Percentiles rank a stretch among this genome's conserved stretches.
These are phyloP conservation scores for Cladophialophora immunda DNA, from an alignment of 2,329 filamentous ascomycete genomes.

Conservation along the genomic window DNA sequence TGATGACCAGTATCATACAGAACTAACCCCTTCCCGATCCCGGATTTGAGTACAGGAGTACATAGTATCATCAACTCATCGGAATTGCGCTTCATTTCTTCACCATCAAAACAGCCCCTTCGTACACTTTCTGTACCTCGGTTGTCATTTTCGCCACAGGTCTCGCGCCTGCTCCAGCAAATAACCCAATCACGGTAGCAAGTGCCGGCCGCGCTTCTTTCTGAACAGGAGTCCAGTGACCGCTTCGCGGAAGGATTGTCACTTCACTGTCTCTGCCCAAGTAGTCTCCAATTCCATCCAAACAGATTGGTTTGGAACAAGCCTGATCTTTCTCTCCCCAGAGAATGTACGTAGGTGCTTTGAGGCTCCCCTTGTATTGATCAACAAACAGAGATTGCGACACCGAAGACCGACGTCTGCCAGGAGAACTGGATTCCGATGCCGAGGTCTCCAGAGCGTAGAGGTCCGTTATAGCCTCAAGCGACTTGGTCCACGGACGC, in stretches of 20 bases:
- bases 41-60: constrained; percentile 8
- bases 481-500: constrained; percentile 60
- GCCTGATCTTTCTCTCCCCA: constrained; percentile 63
- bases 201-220: constrained; percentile 53
- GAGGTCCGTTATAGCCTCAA: constrained; percentile 59
- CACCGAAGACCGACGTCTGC: constrained; percentile 37
- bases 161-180: constrained; percentile 29
- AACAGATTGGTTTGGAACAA: constrained; percentile 57
- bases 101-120: constrained; percentile 34
- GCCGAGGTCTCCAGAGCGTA: constrained; percentile 51
- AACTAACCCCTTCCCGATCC: not conserved
- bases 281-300: constrained; percentile 64
- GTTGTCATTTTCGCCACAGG: constrained; percentile 35
- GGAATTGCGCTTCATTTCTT: constrained; percentile 36
- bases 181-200: constrained; percentile 43
- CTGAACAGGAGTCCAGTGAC: constrained; percentile 65
- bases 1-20: not conserved
- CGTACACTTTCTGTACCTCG: constrained; percentile 38
- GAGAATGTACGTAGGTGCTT: constrained; percentile 62
- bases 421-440: constrained; percentile 35
- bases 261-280: constrained; percentile 60
- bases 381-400: constrained; percentile 52
- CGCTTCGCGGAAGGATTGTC: constrained; percentile 57
- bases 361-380: constrained; percentile 56
- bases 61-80: constrained; percentile 10